Percentiles rank a stretch among this genome's conserved stretches.
Conservation (phyloP, 108 stramenopile genomes). For the Nannochloropsis granulata region DNA sequence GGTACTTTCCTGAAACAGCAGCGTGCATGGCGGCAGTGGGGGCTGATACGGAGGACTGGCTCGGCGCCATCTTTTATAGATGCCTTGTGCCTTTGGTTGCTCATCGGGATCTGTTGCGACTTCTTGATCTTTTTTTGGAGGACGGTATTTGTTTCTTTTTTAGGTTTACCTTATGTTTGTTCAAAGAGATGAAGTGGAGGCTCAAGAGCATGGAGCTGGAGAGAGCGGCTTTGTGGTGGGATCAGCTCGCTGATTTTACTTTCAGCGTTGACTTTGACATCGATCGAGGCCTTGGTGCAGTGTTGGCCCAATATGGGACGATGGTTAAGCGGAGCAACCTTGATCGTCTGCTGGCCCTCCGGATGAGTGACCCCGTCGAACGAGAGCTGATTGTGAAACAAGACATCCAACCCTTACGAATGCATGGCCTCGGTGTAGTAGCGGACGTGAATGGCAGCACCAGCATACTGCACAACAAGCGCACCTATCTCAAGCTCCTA, state of each 20-base stretch:
- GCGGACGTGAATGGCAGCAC: background rate
- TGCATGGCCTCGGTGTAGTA: background rate
- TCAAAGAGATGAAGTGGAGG: background rate
- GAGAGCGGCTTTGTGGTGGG: background rate
- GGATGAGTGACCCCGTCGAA: background rate
- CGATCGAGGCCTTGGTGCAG: background rate
- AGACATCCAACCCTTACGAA: background rate
- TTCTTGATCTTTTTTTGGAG: background rate
- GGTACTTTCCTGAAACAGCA: background rate
- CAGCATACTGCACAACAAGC: background rate
- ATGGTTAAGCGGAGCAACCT: background rate
- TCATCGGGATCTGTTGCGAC: background rate
- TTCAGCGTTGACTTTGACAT: background rate
- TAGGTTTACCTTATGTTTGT: background rate
- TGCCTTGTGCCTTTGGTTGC: background rate
- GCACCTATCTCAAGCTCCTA: background rate
- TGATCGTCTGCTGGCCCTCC: background rate
- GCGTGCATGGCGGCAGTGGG: background rate
- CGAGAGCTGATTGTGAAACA: background rate
- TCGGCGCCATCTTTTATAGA: background rate
- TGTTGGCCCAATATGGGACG: background rate
- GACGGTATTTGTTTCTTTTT: background rate
- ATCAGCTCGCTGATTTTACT: background rate
- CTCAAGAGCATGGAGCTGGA: background rate
- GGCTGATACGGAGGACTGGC: background rate